Percentiles rank a stretch among this genome's conserved stretches.
Conservation (phyloP, 2,329 filamentous ascomycete genomes). For the Pseudogymnoascus sp. region DNA sequence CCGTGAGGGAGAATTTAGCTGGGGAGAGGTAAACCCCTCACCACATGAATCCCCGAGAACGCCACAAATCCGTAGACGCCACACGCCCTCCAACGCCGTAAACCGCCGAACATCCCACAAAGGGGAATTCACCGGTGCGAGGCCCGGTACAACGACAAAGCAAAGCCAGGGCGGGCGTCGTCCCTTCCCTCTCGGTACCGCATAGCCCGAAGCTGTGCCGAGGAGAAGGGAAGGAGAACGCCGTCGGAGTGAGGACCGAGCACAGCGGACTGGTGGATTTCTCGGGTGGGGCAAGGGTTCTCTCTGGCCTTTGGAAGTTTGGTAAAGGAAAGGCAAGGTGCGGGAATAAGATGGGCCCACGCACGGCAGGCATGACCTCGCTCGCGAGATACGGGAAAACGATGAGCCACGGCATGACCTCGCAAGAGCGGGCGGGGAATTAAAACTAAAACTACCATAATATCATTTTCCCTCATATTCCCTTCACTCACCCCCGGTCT, state of each 20-base stretch:
- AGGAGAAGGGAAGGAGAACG: neutral
- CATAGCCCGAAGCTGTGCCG: neutral
- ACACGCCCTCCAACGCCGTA: neutral
- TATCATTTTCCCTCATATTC: neutral
- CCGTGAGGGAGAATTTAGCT: no score
- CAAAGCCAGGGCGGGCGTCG: neutral
- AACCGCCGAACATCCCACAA: neutral
- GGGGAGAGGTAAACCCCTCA: neutral
- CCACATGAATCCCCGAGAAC: neutral
- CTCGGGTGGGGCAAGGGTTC: neutral
- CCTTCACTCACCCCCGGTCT: neutral
- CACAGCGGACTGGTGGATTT: neutral
- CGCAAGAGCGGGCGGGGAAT: neutral
- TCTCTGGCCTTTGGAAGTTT: neutral
- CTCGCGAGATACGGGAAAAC: no score
- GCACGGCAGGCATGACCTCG: no score
- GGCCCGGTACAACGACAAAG: neutral
- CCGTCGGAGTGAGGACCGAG: neutral
- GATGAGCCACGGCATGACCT: neutral
- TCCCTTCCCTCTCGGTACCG: neutral
- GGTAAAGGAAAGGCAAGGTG: neutral
- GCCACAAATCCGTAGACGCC: neutral
- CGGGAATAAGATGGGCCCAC: no score
- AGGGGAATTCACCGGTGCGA: neutral
- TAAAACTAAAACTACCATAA: neutral